Conservation (phyloP, 805 yeast genomes). For the Kodamaea lidongshanica region DNA sequence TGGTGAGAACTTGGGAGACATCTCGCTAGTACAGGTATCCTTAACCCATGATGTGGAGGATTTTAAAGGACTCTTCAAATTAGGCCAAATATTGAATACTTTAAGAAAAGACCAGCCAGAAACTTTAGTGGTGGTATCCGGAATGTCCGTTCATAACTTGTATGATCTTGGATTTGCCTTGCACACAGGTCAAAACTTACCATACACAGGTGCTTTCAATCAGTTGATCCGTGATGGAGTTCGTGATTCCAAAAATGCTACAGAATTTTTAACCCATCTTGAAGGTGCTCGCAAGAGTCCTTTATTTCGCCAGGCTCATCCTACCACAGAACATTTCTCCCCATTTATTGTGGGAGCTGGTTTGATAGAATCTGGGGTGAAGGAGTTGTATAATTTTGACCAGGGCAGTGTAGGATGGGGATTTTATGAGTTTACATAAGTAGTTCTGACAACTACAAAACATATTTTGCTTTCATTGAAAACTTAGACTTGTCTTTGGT, state of each 20-base stretch:
- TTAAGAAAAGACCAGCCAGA: slow-evolving; percentile 36
- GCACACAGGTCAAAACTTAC: slow-evolving; percentile 20
- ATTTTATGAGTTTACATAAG: slow-evolving; percentile 42
- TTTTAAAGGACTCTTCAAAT: slow-evolving; percentile 39
- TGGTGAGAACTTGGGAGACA: slow-evolving; percentile 36
- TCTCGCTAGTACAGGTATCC: slow-evolving; percentile 48
- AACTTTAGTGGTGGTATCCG: slow-evolving; percentile 57
- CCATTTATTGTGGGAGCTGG: slow-evolving; percentile 61
- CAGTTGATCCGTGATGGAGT: slow-evolving; percentile 38
- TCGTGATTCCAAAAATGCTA: slow-evolving; percentile 13
- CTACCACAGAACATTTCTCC: slow-evolving; percentile 68
- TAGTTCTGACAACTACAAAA: background rate
- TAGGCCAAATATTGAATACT: slow-evolving; percentile 51
- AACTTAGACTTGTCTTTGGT: no score
- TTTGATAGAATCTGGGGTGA: slow-evolving; percentile 31
- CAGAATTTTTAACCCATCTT: slow-evolving; percentile 31
- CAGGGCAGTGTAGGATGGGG: slow-evolving; percentile 61
- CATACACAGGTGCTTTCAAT: slow-evolving; percentile 53
- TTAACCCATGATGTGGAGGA: slow-evolving; percentile 34
- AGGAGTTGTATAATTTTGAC: slow-evolving; percentile 42
- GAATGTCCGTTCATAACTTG: slow-evolving; percentile 77
- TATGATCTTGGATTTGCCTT: slow-evolving; percentile 39
- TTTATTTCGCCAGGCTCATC: slow-evolving; percentile 51
- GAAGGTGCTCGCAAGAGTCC: slow-evolving; percentile 29
- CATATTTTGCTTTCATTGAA: no score